Conservation (phyloP, 1,284 basidiomycete genomes). For the Ustilago cynodontis region DNA sequence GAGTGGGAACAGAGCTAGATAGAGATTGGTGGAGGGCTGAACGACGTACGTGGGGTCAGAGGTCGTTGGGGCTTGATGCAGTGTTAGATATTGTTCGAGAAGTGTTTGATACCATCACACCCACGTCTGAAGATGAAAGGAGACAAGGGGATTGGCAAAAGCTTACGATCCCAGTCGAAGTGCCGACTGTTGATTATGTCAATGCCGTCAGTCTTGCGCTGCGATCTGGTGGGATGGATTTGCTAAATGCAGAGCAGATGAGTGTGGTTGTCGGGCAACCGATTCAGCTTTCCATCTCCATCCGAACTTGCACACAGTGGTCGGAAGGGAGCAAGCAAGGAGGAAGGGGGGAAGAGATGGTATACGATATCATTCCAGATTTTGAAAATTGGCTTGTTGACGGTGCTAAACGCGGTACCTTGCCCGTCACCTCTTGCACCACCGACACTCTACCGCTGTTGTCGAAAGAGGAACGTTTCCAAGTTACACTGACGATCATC, state of each 20-base stretch:
- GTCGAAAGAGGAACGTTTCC: not conserved
- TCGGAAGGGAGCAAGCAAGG: slow-evolving; percentile 1
- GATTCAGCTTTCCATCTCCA: slow-evolving; percentile 26
- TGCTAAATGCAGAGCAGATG: not conserved
- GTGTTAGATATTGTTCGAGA: slow-evolving; percentile 1
- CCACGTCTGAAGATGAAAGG: not conserved
- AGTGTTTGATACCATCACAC: not conserved
- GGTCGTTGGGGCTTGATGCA: not conserved
- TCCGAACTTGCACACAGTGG: slow-evolving; percentile 41
- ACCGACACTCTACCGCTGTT: not conserved
- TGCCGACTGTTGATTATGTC: slow-evolving; percentile 49
- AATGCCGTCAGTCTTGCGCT: slow-evolving; percentile 41
- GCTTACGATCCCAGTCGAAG: slow-evolving; percentile 56
- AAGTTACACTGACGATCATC: slow-evolving; percentile 42
- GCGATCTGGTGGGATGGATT: not conserved
- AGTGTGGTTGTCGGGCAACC: slow-evolving; percentile 47
- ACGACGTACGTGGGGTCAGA: slow-evolving; percentile 24
- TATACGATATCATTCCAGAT: slow-evolving; percentile 59
- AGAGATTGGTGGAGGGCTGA: slow-evolving; percentile 29
- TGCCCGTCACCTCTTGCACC: slow-evolving; percentile 7
- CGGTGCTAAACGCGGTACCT: slow-evolving; percentile 52
- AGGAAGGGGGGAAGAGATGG: slow-evolving; percentile 23
- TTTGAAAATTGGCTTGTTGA: slow-evolving; percentile 62
- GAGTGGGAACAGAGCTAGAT: slow-evolving; percentile 25
- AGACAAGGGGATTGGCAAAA: slow-evolving; percentile 36